Conservation (phyloP, 2,329 filamentous ascomycete species). For the Lachnum nothofagi region DNA sequence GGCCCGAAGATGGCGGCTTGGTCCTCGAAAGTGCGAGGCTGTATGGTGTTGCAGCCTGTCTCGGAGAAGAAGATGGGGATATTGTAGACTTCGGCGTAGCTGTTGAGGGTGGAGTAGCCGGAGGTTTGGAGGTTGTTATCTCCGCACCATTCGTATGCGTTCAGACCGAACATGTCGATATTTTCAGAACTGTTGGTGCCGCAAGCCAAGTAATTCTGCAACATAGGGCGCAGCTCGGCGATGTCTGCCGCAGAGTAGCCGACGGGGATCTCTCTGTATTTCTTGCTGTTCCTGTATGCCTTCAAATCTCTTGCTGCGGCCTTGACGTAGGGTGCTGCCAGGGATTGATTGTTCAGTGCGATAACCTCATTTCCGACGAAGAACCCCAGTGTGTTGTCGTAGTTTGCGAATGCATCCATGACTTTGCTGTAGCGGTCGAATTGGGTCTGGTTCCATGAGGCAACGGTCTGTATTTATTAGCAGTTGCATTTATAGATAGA, state of each 20-base stretch:
- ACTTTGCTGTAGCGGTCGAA: conserved; percentile 43
- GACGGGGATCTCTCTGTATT: conserved; percentile 74
- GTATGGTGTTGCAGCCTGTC: conserved; percentile 70
- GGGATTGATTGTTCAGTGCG: conserved; percentile 52
- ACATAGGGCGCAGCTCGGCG: conserved; percentile 56
- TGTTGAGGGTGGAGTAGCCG: conserved; percentile 65
- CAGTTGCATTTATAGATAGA: neutral
- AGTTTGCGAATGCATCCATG: conserved; percentile 40
- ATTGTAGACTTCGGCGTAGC: conserved; percentile 63
- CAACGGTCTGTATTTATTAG: conserved; percentile 42
- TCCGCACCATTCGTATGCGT: conserved; percentile 80
- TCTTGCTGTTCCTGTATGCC: conserved; percentile 68
- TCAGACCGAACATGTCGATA: conserved; percentile 79
- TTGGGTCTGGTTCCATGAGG: conserved; percentile 70
- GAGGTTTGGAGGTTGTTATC: conserved; percentile 49
- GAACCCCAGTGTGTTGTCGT: conserved; percentile 76
- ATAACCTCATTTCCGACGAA: conserved; percentile 89
- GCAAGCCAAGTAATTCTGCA: conserved; percentile 72
- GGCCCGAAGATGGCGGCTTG: conserved; percentile 71
- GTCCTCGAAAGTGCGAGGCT: conserved; percentile 62
- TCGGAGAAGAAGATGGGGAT: conserved; percentile 90
- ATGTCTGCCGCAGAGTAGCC: conserved; percentile 89
- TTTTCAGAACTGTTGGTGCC: conserved; percentile 63
- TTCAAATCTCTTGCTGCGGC: conserved; percentile 78
- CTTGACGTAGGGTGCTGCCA: conserved; percentile 76